Evolutionary conservation across 2,329 filamentous ascomycete genomes (phyloP), one percentile per base, ranked within the genome.

Genomic region (Ramichloridium luteum): DNA sequence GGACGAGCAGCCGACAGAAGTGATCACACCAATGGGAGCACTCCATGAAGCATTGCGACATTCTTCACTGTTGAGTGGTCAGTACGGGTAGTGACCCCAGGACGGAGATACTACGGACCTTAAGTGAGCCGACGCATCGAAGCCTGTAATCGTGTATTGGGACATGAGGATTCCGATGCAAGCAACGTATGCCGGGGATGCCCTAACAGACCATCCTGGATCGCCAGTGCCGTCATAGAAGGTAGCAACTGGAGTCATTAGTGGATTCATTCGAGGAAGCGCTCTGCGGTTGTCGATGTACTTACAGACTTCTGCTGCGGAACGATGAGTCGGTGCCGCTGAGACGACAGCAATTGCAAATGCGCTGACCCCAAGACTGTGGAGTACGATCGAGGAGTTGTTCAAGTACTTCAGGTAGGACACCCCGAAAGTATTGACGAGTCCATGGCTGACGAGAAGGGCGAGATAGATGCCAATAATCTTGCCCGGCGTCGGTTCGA

Each of bases 381-480:
- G 70, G 23, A 74, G 53, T 3, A 66, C 34, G 37, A 74, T 72
- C 15, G 66, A 70, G 1, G 59, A 52, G 44, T 72, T 73, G 52
- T 73, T 74, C 16, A 74, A 53, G 44, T 71, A 67, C 22, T 63
- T 59, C 12, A 74, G 57, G n/a, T 65, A 54, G 35, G 60, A 61
- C 1, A 73, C 68, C 28, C 69, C 70, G 40, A 74, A 72, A 0
- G 65, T 68, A 48, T 74, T 74, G 43, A 72, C 55, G 2, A 70
- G 45, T 11, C 58, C 68, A 42, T 73, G 69, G 3, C 64, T 68
- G 18, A 67, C 39, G 3, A 74, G 59, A 4, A 74, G 54, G 4
- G 69, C 70, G 4, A 67, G 69, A 40, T 73, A 72, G 36, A 74
- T 74, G n/a, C 68, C 70, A 30, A 74, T 62, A 3, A 66, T 71